These are phyloP conservation scores for Sugiyamaella marilandica DNA, from an alignment of 805 yeast genomes.

Conservation along the genomic window DNA sequence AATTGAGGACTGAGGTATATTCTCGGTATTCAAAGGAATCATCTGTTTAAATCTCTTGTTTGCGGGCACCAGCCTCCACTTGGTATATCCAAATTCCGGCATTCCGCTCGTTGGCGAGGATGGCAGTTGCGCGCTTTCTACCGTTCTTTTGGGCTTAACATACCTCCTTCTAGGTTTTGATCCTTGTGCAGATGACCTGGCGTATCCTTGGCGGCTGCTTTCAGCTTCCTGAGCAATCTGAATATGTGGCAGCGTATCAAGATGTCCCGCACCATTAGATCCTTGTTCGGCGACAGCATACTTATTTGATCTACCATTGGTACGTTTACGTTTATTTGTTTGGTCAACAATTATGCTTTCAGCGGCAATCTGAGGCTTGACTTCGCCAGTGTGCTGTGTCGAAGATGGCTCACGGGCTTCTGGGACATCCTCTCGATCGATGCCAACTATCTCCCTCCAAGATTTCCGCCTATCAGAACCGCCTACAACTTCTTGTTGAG, in stretches of 20 bases:
- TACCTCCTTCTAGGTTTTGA: not conserved
- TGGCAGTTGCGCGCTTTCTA: not conserved
- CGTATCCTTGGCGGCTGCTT: too few species aligned
- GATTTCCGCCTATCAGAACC: slow-evolving; percentile 3
- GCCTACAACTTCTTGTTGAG: not conserved
- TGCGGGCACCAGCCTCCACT: not conserved
- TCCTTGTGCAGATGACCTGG: too few species aligned
- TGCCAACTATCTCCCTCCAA: slow-evolving; percentile 1
- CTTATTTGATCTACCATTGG: too few species aligned
- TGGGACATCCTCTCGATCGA: not conserved
- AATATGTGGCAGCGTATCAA: too few species aligned
- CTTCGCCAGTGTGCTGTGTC: not conserved
- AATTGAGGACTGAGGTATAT: not conserved
- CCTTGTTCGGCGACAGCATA: too few species aligned
- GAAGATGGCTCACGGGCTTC: not conserved
- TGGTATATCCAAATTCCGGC: not conserved
- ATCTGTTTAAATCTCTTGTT: not conserved
- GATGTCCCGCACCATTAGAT: too few species aligned
- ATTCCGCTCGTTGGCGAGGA: not conserved
- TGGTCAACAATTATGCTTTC: too few species aligned
- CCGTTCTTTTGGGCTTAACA: not conserved
- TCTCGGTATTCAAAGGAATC: not conserved
- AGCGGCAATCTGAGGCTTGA: too few species aligned
- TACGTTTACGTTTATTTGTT: too few species aligned
- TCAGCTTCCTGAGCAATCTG: too few species aligned